Base-by-base conservation (phyloP, 257 asterid species). In the Salvia hispanica region DNA sequence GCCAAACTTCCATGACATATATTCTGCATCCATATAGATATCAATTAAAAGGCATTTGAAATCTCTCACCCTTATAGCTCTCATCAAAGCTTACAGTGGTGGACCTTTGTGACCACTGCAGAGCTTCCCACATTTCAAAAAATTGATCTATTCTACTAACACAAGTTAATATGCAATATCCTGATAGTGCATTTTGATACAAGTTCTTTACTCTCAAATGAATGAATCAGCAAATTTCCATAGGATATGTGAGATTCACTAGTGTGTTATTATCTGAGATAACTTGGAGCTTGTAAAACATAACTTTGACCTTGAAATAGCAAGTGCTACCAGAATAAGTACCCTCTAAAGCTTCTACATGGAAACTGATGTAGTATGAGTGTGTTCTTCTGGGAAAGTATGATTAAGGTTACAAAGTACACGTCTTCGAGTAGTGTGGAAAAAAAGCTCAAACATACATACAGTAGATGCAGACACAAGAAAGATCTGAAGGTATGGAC, bases 321-420 rank as follows among this genome's bases (percentile, higher is more conserved):
- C 39, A 44, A 44, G 56, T 31, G 56, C 64, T 13, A 18, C 39
- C 3, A 34, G 15, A 36, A 67, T 28, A 33, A 43, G 37, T 28
- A 56, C 55, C 47, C 21, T 67, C 46, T 42, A 56, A 43, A 56
- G 57, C 44, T 55, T 67, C 47, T 46, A 67, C 8, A 56, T 44
- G 5, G 39, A 44, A 54, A 25, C 13, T 45, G 65, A 68, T 33
- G 21, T 36, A 4, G n/a, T 25, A 43, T 6, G 55, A 40, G 13
- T 43, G 31, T 25, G 31, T 42, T n/a, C 9, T 50, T 16, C 21
- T 14, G 15, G 9, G 56, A 9, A 31, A 9, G 47, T 25, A 25
- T 25, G 14, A 54, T 28, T 9, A 42, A 45, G 9, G 18, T 4
- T 67, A 67, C 51, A 7, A 9, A 54, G 64, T 67, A 12, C 37